phyloP scores from a whole-genome alignment of 192 early-diverging fungal species.

The Backusella circina region DNA sequence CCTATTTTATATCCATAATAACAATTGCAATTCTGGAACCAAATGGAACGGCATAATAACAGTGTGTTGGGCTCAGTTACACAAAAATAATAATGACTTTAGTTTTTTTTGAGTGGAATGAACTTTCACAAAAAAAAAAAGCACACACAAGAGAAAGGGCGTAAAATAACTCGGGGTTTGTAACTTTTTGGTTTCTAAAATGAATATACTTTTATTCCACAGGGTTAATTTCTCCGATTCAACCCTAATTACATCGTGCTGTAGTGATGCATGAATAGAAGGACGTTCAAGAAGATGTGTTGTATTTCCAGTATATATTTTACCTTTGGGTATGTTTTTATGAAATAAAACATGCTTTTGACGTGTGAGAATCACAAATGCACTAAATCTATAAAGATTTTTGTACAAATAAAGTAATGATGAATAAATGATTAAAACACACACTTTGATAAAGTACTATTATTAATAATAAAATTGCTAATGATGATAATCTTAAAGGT shows the following conservation, averaged over 20 bases:
- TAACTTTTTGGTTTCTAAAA: not conserved
- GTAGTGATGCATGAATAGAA: not conserved
- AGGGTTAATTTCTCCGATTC: conserved; percentile 2
- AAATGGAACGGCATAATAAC: not conserved
- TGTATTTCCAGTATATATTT: too few species aligned
- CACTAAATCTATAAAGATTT: not conserved
- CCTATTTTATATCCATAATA: not conserved
- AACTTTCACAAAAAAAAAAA: not conserved
- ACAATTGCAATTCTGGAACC: not conserved
- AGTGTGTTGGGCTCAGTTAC: not conserved
- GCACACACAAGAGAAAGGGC: not conserved
- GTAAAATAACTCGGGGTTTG: not conserved
- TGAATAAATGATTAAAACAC: not conserved
- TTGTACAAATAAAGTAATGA: not conserved
- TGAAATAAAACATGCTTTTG: not conserved
- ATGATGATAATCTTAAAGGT: not conserved
- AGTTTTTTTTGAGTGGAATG: not conserved
- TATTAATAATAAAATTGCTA: not conserved
- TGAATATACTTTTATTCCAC: not conserved
- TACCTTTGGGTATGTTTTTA: not conserved
- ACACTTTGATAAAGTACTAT: not conserved
- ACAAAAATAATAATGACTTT: not conserved
- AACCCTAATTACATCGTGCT: not conserved
- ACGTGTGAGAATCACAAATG: not conserved
- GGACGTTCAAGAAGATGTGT: not conserved